Conservation (phyloP, 345 rosid genomes). For the Acer negundo region DNA sequence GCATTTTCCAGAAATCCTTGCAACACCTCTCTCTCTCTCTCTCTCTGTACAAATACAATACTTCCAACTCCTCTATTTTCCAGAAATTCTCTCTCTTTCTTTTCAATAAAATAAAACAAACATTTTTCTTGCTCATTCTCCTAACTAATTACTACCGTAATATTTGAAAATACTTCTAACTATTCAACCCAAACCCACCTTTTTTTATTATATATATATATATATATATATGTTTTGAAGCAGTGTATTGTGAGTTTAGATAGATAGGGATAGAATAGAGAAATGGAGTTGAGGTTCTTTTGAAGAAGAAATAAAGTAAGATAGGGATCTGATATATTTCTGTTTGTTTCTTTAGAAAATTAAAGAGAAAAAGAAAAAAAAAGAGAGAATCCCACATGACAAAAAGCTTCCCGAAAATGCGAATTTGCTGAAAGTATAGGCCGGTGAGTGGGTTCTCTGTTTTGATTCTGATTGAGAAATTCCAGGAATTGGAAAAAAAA, state of each 20-base stretch:
- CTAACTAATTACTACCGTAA: conserved; percentile 21
- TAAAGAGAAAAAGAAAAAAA: background rate
- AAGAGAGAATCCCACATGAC: background rate
- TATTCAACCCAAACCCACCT: background rate
- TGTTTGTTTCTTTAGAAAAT: background rate
- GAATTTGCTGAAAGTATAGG: conserved; percentile 16
- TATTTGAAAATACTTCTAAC: background rate
- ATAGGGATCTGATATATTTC: conserved; percentile 8
- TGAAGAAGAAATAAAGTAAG: background rate
- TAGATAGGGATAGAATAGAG: conserved; percentile 34
- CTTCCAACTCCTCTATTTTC: conserved; percentile 32
- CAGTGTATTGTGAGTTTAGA: conserved; percentile 20
- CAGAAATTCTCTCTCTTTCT: conserved; percentile 23
- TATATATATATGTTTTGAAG: conserved; percentile 12
- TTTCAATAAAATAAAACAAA: conserved; percentile 9
- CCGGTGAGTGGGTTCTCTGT: background rate
- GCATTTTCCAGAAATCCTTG: conserved; percentile 57
- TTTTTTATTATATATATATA: background rate
- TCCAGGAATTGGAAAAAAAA: background rate
- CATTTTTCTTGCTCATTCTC: conserved; percentile 10
- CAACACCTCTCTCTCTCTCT: conserved; percentile 11
- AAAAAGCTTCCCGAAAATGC: background rate
- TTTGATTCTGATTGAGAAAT: background rate
- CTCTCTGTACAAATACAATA: background rate
- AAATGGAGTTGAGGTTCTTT: conserved; percentile 1